Evolutionary conservation across 2,329 filamentous ascomycete species (phyloP), one percentile per base, ranked within the genome.

Genomic region (Colletotrichum echinochloae): DNA sequence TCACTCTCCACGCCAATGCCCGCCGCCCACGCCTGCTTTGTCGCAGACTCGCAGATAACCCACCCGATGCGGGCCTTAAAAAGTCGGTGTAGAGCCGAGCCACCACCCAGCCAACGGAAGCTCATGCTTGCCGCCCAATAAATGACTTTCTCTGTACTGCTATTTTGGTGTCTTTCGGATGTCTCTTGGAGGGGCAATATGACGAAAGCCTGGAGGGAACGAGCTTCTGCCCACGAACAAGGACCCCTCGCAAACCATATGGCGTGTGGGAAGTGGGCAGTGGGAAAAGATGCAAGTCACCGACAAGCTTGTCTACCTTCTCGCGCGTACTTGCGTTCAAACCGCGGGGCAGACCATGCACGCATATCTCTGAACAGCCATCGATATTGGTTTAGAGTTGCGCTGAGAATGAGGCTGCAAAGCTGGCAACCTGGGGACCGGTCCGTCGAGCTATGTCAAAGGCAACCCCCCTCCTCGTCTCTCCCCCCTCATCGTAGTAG

Each of bases 61-160:
- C 72, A 72, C 66, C 67, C 66, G 48, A 65, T 72, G 72, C 72
- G 72, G 72, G 72, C 66, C 72, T 71, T 55, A 66, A 68, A 67
- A 73, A 73, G 72, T 73, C 72, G 72, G 72, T 73, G 72, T 72
- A 72, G 72, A 60, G 51, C 37, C 49, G 66, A 67, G 60, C 59
- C 69, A 60, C 66, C 51, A 56, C 41, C 41, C 44, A 59, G 68
- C 57, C 52, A 54, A 35, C 54, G 44, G 62, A 51, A 59, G 65
- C 54, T 44, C 69, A 70, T 71, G 69, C 39, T 60, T 65, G 69
- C 69, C 66, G 56, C 66, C 66, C 66, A 71, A 61, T 48, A 70
- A 70, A 65, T 65, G 41, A 71, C n/a, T 60, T 51, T 46, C 33
- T 54, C 52, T 51, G 35, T n/a, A 57, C 44, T 68, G 57, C 64